phyloP scores from a whole-genome alignment of 2,329 filamentous ascomycete species.

The Tolypocladium inflatum region DNA sequence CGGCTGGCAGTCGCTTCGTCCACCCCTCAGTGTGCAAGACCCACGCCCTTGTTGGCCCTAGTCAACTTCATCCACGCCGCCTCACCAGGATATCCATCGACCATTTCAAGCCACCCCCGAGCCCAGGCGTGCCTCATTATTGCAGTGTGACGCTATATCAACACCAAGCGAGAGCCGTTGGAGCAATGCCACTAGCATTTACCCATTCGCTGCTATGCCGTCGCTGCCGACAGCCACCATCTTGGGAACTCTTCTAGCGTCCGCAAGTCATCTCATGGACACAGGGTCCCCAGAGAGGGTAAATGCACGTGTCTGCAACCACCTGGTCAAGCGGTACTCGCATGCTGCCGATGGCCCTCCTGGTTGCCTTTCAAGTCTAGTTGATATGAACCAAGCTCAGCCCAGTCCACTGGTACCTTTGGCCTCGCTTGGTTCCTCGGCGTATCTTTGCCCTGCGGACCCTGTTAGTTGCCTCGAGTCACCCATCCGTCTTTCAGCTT shows the following conservation, averaged over 20 bases:
- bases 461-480: neutral
- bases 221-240: conserved; percentile 11
- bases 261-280: conserved; percentile 6
- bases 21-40: neutral
- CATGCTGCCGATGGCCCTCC: conserved; percentile 3
- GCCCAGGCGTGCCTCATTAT: neutral
- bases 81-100: neutral
- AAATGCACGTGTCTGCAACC: conserved; percentile 9
- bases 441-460: conserved; percentile 7
- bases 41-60: neutral
- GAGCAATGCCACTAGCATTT: conserved; percentile 4
- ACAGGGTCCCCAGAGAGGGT: conserved; percentile 1
- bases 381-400: conserved; percentile 9
- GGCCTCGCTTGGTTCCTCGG: conserved; percentile 10
- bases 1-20: neutral
- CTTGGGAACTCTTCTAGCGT: conserved; percentile 6
- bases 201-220: conserved; percentile 6
- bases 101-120: neutral
- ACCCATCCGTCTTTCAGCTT: conserved; percentile 1
- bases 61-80: neutral
- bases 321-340: conserved; percentile 3
- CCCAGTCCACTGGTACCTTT: conserved; percentile 10
- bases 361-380: conserved; percentile 1
- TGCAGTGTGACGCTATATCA: neutral
- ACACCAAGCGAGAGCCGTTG: conserved; percentile 8